These are phyloP conservation scores for Rhizophagus sp. DNA, from an alignment of 192 early-diverging fungal genomes.

Conservation along the genomic window DNA sequence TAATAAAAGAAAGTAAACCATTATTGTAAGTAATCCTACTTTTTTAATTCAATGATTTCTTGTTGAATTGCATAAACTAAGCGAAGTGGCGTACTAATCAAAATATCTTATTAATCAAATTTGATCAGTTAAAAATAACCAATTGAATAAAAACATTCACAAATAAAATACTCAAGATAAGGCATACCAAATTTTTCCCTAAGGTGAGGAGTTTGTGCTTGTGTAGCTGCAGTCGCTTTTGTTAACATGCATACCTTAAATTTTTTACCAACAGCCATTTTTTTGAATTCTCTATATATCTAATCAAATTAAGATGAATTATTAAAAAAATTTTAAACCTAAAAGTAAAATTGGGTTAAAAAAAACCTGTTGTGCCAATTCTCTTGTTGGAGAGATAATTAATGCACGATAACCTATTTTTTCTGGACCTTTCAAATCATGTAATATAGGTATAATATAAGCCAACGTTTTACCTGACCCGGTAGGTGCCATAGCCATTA, in stretches of 20 bases:
- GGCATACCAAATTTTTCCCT: conserved; percentile 64
- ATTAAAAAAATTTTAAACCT: neutral
- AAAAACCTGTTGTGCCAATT: conserved; percentile 79
- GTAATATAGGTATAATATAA: conserved; percentile 88
- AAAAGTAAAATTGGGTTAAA: neutral
- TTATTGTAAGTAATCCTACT: conserved; percentile 35
- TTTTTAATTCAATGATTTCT: conserved; percentile 73
- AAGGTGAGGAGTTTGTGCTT: conserved; percentile 63
- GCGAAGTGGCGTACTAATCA: conserved; percentile 91
- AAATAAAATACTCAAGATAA: neutral
- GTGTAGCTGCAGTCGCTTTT: conserved; percentile 71
- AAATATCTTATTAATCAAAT: conserved; percentile 65
- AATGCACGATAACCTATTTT: conserved; percentile 86
- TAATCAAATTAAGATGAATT: conserved; percentile 38
- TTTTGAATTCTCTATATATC: conserved; percentile 84
- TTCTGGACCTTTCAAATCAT: conserved; percentile 75
- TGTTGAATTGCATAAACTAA: conserved; percentile 86
- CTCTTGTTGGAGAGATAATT: conserved; percentile 92
- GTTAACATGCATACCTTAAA: conserved; percentile 84
- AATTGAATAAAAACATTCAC: neutral
- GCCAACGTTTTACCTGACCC: conserved; percentile 98
- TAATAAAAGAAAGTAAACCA: conserved; percentile 1
- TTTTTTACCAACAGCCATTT: conserved; percentile 71
- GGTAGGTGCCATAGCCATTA: conserved; percentile 96
- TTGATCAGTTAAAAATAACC: neutral